phyloP scores from a whole-genome alignment of 768 basidiomycete genomes.

The Rhodotorula sphaerocarpa region DNA sequence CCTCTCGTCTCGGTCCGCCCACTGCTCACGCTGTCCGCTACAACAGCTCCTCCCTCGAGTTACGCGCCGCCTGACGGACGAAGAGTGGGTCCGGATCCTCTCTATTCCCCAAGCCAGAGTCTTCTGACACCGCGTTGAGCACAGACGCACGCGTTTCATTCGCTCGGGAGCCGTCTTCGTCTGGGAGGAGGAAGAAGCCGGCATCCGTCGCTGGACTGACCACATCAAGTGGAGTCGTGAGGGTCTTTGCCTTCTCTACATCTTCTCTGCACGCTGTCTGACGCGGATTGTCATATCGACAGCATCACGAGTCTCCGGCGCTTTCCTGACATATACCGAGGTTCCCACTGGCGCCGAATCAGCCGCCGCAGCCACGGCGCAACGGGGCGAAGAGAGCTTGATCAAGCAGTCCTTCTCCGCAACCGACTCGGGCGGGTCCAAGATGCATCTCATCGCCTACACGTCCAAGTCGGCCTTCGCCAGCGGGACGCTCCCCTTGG shows the following conservation, averaged over 20 bases:
- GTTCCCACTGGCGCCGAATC: conserved; percentile 7
- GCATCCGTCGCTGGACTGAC: conserved; percentile 36
- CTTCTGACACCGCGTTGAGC: neutral
- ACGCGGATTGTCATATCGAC: neutral
- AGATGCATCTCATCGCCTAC: conserved; percentile 38
- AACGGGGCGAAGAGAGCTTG: conserved; percentile 21
- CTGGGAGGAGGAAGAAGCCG: conserved; percentile 37
- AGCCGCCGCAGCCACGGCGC: too few species aligned
- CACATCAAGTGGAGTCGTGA: conserved; percentile 37
- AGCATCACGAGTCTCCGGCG: conserved; percentile 36
- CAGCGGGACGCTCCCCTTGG: neutral
- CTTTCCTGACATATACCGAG: conserved; percentile 38
- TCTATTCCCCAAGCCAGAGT: conserved; percentile 33
- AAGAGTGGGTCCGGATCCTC: conserved; percentile 42
- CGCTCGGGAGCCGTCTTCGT: conserved; percentile 31
- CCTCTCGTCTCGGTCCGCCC: conserved; percentile 25
- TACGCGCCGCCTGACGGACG: conserved; percentile 43
- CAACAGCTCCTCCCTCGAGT: conserved; percentile 41
- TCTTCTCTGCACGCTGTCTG: neutral
- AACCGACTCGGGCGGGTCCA: conserved; percentile 22
- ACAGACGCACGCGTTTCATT: conserved; percentile 34
- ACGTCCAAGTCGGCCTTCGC: conserved; percentile 5
- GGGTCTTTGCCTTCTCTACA: neutral
- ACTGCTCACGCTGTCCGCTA: conserved; percentile 37
- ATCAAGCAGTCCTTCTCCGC: conserved; percentile 36